phyloP scores from a whole-genome alignment of 768 basidiomycete genomes.

The Tylopilus felleus region DNA sequence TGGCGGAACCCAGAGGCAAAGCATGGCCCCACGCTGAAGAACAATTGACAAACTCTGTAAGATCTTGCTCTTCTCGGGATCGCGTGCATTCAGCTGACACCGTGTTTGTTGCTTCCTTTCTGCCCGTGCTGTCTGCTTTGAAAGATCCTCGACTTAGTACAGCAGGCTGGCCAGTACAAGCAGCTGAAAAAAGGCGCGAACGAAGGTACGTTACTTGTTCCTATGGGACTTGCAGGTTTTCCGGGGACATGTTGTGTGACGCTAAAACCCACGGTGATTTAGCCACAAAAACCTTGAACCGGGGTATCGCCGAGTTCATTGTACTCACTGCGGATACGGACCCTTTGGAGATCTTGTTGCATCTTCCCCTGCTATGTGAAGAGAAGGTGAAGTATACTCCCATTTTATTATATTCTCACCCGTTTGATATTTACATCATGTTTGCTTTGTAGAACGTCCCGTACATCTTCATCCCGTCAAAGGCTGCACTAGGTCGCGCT shows the following conservation, averaged over 20 bases:
- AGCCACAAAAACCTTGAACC: constrained; percentile 98
- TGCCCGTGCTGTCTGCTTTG: not conserved
- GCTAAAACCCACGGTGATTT: constrained; percentile 13
- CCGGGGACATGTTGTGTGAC: not conserved
- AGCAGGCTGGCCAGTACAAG: constrained; percentile 96
- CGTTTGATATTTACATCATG: not conserved
- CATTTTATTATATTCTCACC: not conserved
- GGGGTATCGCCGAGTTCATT: constrained; percentile 97
- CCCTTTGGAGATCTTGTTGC: constrained; percentile 95
- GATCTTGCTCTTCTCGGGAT: constrained; percentile 22
- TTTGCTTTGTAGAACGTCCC: constrained; percentile 70
- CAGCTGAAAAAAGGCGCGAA: constrained; percentile 99
- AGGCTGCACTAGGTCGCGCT: constrained; percentile 93
- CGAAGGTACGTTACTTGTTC: constrained; percentile 61
- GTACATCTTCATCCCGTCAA: constrained; percentile 92
- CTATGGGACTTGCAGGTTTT: not conserved
- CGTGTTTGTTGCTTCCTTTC: not conserved
- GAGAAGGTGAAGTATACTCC: constrained; percentile 68
- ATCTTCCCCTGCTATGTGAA: constrained; percentile 95
- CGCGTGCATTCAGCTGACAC: not conserved
- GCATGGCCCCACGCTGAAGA: constrained; percentile 89
- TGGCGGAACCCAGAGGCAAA: constrained; percentile 71
- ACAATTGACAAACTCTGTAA: constrained; percentile 83
- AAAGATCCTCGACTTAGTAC: constrained; percentile 93
- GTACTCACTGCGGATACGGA: constrained; percentile 96